phyloP scores from a whole-genome alignment of 306 rosid species.

The Morella rubra region DNA sequence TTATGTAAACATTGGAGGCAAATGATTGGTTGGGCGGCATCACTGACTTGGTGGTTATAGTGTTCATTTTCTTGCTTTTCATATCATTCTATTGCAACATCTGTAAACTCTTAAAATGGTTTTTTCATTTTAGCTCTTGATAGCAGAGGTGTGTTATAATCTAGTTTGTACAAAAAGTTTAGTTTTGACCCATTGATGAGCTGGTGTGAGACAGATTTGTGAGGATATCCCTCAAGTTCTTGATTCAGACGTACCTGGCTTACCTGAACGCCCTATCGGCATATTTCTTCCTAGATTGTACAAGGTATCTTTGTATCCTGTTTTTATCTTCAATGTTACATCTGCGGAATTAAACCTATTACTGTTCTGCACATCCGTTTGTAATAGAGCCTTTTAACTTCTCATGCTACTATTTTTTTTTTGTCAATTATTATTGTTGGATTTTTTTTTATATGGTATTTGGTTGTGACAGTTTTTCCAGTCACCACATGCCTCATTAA shows the following conservation, averaged over 20 bases:
- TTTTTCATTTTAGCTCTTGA: not conserved
- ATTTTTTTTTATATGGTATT: conserved; percentile 20
- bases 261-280: conserved; percentile 90
- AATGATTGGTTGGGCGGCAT: not conserved
- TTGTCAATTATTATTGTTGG: not conserved
- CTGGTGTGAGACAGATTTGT: conserved; percentile 59
- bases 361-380: not conserved
- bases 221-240: conserved; percentile 98
- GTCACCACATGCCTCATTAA: conserved; percentile 80
- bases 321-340: not conserved
- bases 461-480: conserved; percentile 68
- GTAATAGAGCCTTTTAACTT: conserved; percentile 16
- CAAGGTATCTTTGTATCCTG: conserved; percentile 46
- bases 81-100: not conserved
- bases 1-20: not conserved
- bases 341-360: not conserved
- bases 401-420: conserved; percentile 1
- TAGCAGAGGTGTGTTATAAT: not conserved
- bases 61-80: not conserved
- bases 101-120: not conserved
- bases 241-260: conserved; percentile 87
- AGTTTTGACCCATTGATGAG: conserved; percentile 11
- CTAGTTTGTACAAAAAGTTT: not conserved
- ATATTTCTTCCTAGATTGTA: conserved; percentile 84
- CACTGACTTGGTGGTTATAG: not conserved